Evolutionary conservation across 1,284 basidiomycete genomes (phyloP).

Genomic region (Cutaneotrichosporon sp.): DNA sequence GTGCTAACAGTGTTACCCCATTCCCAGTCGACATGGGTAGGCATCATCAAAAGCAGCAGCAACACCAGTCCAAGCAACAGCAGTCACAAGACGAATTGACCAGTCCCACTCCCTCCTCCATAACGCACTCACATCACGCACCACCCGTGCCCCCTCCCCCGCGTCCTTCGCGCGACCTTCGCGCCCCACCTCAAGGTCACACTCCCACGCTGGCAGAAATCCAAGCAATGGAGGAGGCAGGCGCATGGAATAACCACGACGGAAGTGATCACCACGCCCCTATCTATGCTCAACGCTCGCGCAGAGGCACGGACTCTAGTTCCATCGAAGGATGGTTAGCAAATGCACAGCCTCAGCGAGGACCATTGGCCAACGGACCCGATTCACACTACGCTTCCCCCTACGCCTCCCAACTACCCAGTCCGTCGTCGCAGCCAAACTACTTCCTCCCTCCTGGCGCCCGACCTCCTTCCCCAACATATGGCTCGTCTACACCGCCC

Average conservation of each 20-base stretch:
- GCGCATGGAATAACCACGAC: background rate
- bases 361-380: background rate
- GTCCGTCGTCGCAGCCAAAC: constrained; percentile 9
- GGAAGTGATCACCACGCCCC: background rate
- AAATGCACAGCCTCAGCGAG: background rate
- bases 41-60: constrained; percentile 6
- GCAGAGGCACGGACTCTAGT: constrained; percentile 1
- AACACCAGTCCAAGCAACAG: background rate
- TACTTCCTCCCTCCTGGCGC: constrained; percentile 21
- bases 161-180: background rate
- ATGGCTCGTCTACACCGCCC: constrained; percentile 10
- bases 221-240: background rate
- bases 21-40: constrained; percentile 35
- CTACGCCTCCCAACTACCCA: constrained; percentile 1
- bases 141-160: background rate
- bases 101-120: background rate
- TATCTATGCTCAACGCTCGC: background rate
- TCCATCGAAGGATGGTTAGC: constrained; percentile 2
- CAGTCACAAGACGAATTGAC: background rate
- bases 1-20: constrained; percentile 30
- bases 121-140: background rate
- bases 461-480: constrained; percentile 14
- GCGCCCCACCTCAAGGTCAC: background rate
- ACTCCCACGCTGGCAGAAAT: constrained; percentile 4
- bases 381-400: background rate